phyloP scores from a whole-genome alignment of 2,329 filamentous ascomycete genomes.

The Mycosphaerella arachidis region DNA sequence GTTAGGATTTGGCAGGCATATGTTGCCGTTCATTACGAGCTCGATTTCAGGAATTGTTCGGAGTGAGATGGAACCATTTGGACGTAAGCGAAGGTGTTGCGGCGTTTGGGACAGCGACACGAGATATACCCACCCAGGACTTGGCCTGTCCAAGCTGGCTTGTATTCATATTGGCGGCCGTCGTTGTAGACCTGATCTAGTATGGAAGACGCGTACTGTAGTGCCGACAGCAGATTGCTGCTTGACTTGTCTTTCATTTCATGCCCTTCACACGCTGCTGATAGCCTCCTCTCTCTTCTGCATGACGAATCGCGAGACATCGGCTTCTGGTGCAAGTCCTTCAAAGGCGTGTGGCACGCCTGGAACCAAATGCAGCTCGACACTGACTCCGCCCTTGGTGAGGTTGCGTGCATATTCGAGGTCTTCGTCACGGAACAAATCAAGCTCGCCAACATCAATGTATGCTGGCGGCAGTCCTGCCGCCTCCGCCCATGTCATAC shows the following conservation, averaged over 20 bases:
- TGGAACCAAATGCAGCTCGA: conserved; percentile 44
- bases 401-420: conserved; percentile 40
- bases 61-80: neutral
- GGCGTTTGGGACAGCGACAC: neutral
- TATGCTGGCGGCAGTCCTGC: conserved; percentile 42
- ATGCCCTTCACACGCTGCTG: neutral
- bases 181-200: neutral
- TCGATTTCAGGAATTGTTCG: neutral
- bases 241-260: neutral
- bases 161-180: neutral
- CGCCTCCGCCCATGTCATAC: conserved; percentile 32
- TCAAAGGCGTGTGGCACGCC: conserved; percentile 43
- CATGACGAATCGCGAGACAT: conserved; percentile 7
- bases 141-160: neutral
- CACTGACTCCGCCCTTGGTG: conserved; percentile 39
- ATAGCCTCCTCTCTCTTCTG: conserved; percentile 3
- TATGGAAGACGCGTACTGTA: neutral
- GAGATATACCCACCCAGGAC: neutral
- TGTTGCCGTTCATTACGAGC: neutral
- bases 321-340: conserved; percentile 15
- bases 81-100: neutral
- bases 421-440: conserved; percentile 43
- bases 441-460: conserved; percentile 42
- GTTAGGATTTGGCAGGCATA: too few species aligned
- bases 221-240: neutral